Evolutionary conservation across 1,284 basidiomycete species (phyloP), one percentile per base, ranked within the genome.

Genomic region (Ganoderma sinense): DNA sequence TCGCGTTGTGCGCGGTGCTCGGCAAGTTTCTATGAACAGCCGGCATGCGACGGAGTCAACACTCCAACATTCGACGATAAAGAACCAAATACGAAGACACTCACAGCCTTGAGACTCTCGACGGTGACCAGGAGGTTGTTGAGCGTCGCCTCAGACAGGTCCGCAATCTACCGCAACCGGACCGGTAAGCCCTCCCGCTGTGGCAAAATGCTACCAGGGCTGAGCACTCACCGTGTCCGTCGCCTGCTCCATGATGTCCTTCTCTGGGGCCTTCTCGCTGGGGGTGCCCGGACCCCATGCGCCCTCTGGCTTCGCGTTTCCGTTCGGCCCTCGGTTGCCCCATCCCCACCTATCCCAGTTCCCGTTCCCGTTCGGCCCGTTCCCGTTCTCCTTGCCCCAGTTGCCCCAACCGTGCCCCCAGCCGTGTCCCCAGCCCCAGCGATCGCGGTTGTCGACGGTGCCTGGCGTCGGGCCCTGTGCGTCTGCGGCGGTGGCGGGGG

Each of bases 111-210:
- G 64, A 93, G 80, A 51, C 83, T 79, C 74, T 90, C 87, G 55
- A 90, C 83, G 1, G 85, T 88, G 33, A 80, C 78, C 61, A 91
- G 77, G 55, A 92, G 82, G 29, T 85, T 84, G 66, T 92, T 90
- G 23, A 93, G 84, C 0, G 91, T 90, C n/a, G 85, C 84, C 78
- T 93, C 91, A 3, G 92, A 92, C 67, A 92, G 77, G 60, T 92
- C 90, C 18, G 82, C 80, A 80, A 90, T 85, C 91, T 92, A 69
- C 40, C 18, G 66, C 48, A 51, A 58, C 43, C 48, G 36, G 62
- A 62, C 63, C 14, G 31, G 73, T 36, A 59, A 39, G 2, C 29
- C 20, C 3, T 8, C 48, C n/a, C 45, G 29, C 41, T 36, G 64
- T 5, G 13, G 4, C 60, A 40, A 65, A 66, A n/a, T 26, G 11